phyloP scores from a whole-genome alignment of 2,329 filamentous ascomycete species.

The Aspergillus oerlinghausenensis region DNA sequence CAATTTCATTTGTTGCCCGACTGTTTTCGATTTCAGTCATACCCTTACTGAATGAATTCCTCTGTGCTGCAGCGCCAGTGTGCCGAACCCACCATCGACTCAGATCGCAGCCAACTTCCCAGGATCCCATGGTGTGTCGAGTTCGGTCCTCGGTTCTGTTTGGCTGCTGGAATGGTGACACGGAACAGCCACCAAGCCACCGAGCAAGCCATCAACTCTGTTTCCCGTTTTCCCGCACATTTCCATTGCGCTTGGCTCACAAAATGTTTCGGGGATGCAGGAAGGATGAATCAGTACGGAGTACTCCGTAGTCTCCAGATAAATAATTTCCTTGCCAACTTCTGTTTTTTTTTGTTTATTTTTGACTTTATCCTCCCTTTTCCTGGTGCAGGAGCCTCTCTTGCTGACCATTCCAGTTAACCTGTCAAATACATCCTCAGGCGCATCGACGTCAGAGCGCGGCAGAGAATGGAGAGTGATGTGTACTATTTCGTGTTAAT shows the following conservation, averaged over 20 bases:
- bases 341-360: constrained; percentile 1
- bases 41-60: not conserved
- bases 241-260: not conserved
- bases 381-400: constrained; percentile 1
- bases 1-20: not conserved
- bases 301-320: not conserved
- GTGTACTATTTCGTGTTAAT: not conserved
- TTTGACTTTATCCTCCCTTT: not conserved
- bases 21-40: not conserved
- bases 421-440: not conserved
- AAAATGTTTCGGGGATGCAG: not conserved
- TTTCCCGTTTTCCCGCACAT: not conserved
- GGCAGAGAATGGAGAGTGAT: constrained; percentile 10
- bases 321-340: not conserved
- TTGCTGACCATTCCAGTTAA: not conserved
- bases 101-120: constrained; percentile 12
- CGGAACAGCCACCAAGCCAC: not conserved
- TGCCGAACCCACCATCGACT: constrained; percentile 6
- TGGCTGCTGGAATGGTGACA: constrained; percentile 5
- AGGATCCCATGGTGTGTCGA: constrained; percentile 6
- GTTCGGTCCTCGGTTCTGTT: constrained; percentile 5
- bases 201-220: not conserved
- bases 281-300: not conserved
- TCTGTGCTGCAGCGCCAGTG: not conserved
- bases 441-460: constrained; percentile 25